phyloP scores from a whole-genome alignment of 352 stramenopile genomes.

The Phytophthora pistaciae region DNA sequence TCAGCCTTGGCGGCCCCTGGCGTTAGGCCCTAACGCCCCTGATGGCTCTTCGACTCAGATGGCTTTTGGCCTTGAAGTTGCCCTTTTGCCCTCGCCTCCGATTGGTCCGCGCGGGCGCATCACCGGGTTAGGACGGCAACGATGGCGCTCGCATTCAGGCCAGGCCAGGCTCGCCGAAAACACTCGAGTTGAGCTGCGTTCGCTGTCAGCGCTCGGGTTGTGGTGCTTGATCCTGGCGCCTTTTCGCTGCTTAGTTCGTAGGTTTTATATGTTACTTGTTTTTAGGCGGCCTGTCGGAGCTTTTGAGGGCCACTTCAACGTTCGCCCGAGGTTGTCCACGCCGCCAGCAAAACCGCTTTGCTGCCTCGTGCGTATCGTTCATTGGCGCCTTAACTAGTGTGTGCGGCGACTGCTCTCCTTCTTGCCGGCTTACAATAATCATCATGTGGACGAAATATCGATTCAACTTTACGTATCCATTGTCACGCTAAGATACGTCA shows the following conservation, averaged over 20 bases:
- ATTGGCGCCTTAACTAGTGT: too few relatives aligned
- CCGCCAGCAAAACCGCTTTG: neutral
- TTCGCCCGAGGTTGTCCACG: neutral
- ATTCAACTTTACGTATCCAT: too few relatives aligned
- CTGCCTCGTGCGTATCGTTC: too few relatives aligned
- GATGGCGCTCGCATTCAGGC: slow-evolving; percentile 3
- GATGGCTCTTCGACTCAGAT: slow-evolving; percentile 17
- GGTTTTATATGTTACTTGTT: too few relatives aligned
- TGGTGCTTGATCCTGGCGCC: neutral
- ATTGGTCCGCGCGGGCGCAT: slow-evolving; percentile 54
- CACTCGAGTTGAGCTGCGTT: neutral
- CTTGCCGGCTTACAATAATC: too few relatives aligned
- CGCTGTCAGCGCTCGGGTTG: neutral
- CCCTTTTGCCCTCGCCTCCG: neutral
- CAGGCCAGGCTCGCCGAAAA: neutral
- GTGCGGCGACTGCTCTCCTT: too few relatives aligned
- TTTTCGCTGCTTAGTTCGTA: neutral
- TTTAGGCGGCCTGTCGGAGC: neutral
- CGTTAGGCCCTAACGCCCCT: neutral
- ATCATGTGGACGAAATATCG: too few relatives aligned
- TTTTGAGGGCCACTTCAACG: neutral
- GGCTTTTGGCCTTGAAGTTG: slow-evolving; percentile 34
- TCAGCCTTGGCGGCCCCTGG: too few relatives aligned
- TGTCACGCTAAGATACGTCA: neutral
- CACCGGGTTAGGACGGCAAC: slow-evolving; percentile 18